Evolutionary conservation across 208 protist species (phyloP), one percentile per base, ranked within the genome.

Genomic region (Trypanosoma caninum): DNA sequence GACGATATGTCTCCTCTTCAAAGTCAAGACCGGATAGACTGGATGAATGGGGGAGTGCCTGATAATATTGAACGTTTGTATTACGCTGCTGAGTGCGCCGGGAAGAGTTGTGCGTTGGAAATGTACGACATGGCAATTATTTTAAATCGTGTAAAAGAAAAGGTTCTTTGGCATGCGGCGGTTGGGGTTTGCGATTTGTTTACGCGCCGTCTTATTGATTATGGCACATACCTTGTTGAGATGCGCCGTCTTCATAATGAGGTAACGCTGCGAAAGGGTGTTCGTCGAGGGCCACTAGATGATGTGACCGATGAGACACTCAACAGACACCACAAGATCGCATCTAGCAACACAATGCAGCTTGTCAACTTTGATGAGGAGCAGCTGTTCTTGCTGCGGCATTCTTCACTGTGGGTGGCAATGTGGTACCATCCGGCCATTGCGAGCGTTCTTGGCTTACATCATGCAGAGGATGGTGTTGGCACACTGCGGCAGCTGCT

Each of bases 131-230:
- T 95, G 2, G 78, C 85, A 2, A 73, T 88, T 10, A 61, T 89
- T 30, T 61, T 95, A 10, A 77, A 84, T 25, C 74, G 83, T 25
- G 78, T 79, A 2, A 82, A 84, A 52, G 76, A 87, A 27, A 50
- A 68, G 10, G 68, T 86, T 28, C 69, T 95, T 16, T 95, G 89
- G 86, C 83, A 95, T 65, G 85, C 89, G 8, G 85, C 85, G 5
- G 65, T 95, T 0, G 89, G 89, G 1, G 78, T 93, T 33, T 86
- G 82, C 40, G 89, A 95, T 61, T 54, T 95, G 9, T 89, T 90
- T 41, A 55, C 54, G 14, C 80, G 89, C 0, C 76, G 85, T 0
- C 72, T 85, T 13, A 83, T 95, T 44, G 85, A 92, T 65, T 95
- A 93, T 69, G 74, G 72, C 27, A 82, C 73, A 10, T 95, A 95